Percentiles rank a stretch among this genome's conserved stretches.
Evolutionary conservation across 352 stramenopile genomes (phyloP).

Genomic region (Globisporangium iwayamae): DNA sequence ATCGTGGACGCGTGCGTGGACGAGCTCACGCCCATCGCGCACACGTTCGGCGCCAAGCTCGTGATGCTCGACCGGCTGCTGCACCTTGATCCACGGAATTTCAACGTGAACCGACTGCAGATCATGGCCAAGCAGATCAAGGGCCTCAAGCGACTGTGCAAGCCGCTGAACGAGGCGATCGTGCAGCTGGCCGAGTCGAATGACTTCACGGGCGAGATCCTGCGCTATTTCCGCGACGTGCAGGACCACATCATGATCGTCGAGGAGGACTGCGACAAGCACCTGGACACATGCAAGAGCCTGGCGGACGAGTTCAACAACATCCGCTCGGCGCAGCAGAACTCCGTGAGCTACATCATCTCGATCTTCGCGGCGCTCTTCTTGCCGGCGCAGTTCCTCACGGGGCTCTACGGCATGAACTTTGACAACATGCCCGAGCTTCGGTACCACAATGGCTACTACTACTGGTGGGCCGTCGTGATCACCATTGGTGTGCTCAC

Average conservation of each 20-base stretch:
- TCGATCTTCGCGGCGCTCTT: conserved; percentile 82
- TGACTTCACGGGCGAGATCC: conserved; percentile 66
- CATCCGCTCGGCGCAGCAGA: conserved; percentile 56
- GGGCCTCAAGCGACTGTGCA: conserved; percentile 68
- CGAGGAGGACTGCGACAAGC: conserved; percentile 76
- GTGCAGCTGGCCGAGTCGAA: conserved; percentile 65
- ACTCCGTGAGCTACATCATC: conserved; percentile 76
- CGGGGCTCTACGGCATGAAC: conserved; percentile 89
- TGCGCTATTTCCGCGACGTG: conserved; percentile 81
- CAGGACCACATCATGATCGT: conserved; percentile 83
- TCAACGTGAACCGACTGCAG: conserved; percentile 57
- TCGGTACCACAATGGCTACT: conserved; percentile 69
- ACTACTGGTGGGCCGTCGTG: conserved; percentile 72
- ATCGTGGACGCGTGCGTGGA: conserved; percentile 84
- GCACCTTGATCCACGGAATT: conserved; percentile 45
- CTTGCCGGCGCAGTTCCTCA: conserved; percentile 83
- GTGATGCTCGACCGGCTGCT: conserved; percentile 66
- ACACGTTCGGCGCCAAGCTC: conserved; percentile 72
- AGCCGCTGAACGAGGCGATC: conserved; percentile 69
- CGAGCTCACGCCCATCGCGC: conserved; percentile 70
- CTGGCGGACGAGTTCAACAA: conserved; percentile 73
- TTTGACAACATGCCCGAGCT: conserved; percentile 87
- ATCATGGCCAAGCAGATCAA: conserved; percentile 70
- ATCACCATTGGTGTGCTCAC: conserved; percentile 41
- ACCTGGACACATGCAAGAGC: conserved; percentile 62